Conservation (phyloP, 192 early-diverging fungal species). For the Chytriomyces hyalinus region DNA sequence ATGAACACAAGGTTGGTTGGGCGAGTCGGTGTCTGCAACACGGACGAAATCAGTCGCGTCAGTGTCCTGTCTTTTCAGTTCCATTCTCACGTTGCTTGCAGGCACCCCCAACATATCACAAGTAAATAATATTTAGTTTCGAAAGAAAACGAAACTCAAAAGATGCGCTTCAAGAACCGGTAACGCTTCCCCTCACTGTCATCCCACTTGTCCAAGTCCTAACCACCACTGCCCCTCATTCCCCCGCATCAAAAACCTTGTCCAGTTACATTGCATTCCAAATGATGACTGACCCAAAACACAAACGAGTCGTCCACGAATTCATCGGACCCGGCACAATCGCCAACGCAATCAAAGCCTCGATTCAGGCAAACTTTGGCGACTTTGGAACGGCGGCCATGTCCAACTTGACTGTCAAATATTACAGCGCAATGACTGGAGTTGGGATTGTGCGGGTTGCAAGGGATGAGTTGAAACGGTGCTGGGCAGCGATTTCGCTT, state of each 20-base stretch:
- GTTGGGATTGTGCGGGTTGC: slow-evolving; percentile 43
- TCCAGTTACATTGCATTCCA: background rate
- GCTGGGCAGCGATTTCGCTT: slow-evolving; percentile 44
- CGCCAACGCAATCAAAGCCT: slow-evolving; percentile 18
- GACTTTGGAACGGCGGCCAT: slow-evolving; percentile 27
- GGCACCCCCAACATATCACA: too few species aligned
- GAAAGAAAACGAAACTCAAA: background rate
- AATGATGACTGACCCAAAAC: slow-evolving; percentile 11
- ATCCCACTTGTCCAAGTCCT: background rate
- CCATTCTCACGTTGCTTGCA: too few species aligned
- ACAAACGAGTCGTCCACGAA: slow-evolving; percentile 17
- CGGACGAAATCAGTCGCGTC: too few species aligned
- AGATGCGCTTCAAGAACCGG: slow-evolving; percentile 47
- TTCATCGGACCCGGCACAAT: slow-evolving; percentile 17
- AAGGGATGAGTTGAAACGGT: slow-evolving; percentile 33
- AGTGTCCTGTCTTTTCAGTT: too few species aligned
- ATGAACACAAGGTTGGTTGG: too few species aligned
- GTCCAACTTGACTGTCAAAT: slow-evolving; percentile 38
- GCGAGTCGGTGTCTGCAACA: too few species aligned
- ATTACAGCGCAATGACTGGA: slow-evolving; percentile 40
- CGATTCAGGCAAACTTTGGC: slow-evolving; percentile 40
- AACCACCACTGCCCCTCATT: background rate
- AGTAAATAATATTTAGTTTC: too few species aligned
- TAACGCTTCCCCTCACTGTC: slow-evolving; percentile 37
- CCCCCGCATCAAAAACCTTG: background rate